Evolutionary conservation across 2,329 filamentous ascomycete species (phyloP).

Genomic region (Diaporthe eres): DNA sequence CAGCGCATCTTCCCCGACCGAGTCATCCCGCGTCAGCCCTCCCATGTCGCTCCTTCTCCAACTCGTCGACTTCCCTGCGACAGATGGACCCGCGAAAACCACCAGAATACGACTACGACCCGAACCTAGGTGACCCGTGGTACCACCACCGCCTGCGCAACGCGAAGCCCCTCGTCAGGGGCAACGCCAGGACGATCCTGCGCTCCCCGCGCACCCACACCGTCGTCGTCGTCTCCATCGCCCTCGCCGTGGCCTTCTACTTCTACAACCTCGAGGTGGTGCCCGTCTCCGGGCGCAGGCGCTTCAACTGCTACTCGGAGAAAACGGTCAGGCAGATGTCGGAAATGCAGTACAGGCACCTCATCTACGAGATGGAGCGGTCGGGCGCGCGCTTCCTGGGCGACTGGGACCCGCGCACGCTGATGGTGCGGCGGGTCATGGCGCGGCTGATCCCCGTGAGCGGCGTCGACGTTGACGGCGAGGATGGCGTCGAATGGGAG

Average conservation of each 20-base stretch:
- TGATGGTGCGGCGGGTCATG: conserved; percentile 75
- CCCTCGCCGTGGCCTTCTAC: conserved; percentile 72
- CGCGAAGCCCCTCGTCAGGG: conserved; percentile 57
- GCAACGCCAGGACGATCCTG: conserved; percentile 50
- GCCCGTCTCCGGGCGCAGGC: conserved; percentile 77
- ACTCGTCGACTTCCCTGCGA: conserved; percentile 29
- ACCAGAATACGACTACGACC: conserved; percentile 39
- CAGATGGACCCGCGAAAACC: conserved; percentile 32
- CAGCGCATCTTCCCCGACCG: neutral
- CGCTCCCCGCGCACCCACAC: conserved; percentile 56
- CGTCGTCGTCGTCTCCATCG: conserved; percentile 57
- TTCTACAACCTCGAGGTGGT: conserved; percentile 79
- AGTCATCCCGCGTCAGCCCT: neutral
- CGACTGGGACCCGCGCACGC: conserved; percentile 69
- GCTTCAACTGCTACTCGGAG: conserved; percentile 79
- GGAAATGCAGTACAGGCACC: conserved; percentile 67
- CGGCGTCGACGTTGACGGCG: conserved; percentile 60
- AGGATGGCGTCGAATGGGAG: conserved; percentile 70
- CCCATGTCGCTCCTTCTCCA: conserved; percentile 42
- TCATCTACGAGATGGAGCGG: conserved; percentile 68
- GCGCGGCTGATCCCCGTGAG: conserved; percentile 75
- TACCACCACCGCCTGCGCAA: conserved; percentile 46
- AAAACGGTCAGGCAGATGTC: conserved; percentile 67
- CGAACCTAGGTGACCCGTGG: conserved; percentile 39
- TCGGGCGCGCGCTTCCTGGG: conserved; percentile 70